These are phyloP conservation scores for Allomyces macrogynus DNA, from an alignment of 192 early-diverging fungal species.

Conservation along the genomic window DNA sequence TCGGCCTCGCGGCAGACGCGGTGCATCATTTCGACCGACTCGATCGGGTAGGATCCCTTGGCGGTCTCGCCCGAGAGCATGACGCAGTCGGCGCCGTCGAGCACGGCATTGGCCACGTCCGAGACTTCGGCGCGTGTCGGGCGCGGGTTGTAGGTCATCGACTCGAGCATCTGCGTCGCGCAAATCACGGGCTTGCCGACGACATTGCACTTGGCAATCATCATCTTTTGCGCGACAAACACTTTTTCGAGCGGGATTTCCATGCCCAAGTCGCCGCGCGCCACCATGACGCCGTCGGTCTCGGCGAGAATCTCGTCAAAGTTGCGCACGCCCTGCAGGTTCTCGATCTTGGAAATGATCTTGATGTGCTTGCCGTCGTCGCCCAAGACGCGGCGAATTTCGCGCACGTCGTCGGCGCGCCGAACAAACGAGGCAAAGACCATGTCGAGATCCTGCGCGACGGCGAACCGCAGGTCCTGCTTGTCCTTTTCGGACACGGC, in stretches of 20 bases:
- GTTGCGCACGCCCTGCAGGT: slow-evolving; percentile 90
- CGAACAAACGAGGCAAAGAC: slow-evolving; percentile 95
- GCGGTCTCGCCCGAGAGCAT: slow-evolving; percentile 98
- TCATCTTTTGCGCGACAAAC: slow-evolving; percentile 92
- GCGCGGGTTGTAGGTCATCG: slow-evolving; percentile 84
- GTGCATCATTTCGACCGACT: slow-evolving; percentile 86
- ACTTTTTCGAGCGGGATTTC: slow-evolving; percentile 89
- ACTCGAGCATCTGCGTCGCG: slow-evolving; percentile 97
- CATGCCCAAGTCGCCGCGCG: slow-evolving; percentile 93
- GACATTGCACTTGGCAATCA: slow-evolving; percentile 93
- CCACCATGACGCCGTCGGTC: slow-evolving; percentile 96
- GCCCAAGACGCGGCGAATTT: slow-evolving; percentile 70
- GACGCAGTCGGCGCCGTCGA: slow-evolving; percentile 96
- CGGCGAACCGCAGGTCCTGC: slow-evolving; percentile 68
- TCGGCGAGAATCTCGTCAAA: slow-evolving; percentile 92
- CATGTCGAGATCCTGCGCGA: slow-evolving; percentile 84
- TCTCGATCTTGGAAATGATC: slow-evolving; percentile 96
- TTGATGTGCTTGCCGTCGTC: slow-evolving; percentile 66
- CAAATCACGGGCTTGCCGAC: slow-evolving; percentile 91
- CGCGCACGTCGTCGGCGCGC: slow-evolving; percentile 66
- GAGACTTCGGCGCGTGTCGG: slow-evolving; percentile 96
- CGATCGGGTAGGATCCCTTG: slow-evolving; percentile 77
- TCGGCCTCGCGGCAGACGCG: slow-evolving; percentile 82
- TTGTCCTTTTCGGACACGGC: slow-evolving; percentile 93
- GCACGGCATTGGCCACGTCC: slow-evolving; percentile 93